Evolutionary conservation across 495 filamentous ascomycete genomes (phyloP), one percentile per base, ranked within the genome.

Genomic region (Aspergillus mulundensis): DNA sequence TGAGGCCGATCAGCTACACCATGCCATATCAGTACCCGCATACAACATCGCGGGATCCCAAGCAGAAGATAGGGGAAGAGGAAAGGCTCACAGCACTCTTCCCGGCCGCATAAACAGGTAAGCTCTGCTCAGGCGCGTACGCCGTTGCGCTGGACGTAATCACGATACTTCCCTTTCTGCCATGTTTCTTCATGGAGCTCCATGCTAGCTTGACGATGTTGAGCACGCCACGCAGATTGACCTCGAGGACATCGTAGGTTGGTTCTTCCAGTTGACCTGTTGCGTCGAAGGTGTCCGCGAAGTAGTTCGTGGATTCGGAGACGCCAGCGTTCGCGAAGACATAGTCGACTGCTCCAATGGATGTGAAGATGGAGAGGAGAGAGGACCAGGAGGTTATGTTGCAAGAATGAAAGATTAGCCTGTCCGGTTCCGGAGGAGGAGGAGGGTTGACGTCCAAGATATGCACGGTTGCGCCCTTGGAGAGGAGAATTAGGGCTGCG

Each of bases 91-190:
- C 50, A 11, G 50, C 50, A 6, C 41, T 15, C 55, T 51, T 72
- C 14, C 23, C 23, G 10, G 66, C 57, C 16, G 59, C 52, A 41
- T 70, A 73, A 7, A 73, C 53, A 7, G 69, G 64, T 4, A 66
- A 39, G 3, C 25, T 52, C 23, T 61, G 57, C 47, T 70, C 69
- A 1, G 69, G 66, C 12, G 60, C 58, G 50, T 71, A 73, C 7
- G 62, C 66, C 7, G 63, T 63, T 11, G 61, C 61, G 50, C 69
- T 72, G 12, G 60, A 42, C 2, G 69, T 70, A 51, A 70, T 62
- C 5, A 69, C 69, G 43, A 72, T 63, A 44, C 66, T 69, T 5
- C 70, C 69, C 16, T 56, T 60, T 50, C 50, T 36, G 63, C 61
- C 3, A 5, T 3, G 1, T 16, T 16, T 4, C 19, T 5, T 4